Conservation (phyloP, 2,329 filamentous ascomycete species). For the Colletotrichum spinosum region DNA sequence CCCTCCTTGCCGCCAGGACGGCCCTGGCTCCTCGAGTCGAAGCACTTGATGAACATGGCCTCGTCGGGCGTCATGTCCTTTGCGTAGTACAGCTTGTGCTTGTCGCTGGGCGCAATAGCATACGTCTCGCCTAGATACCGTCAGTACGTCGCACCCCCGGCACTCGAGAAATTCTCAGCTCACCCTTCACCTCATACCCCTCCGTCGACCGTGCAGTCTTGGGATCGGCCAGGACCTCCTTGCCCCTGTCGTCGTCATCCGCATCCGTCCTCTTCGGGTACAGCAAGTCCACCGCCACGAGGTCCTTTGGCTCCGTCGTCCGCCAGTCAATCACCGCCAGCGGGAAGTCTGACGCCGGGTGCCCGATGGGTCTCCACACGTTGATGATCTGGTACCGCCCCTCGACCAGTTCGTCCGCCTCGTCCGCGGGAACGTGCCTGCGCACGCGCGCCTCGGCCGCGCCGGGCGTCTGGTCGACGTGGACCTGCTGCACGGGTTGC, state of each 20-base stretch:
- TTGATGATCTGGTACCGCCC: constrained; percentile 76
- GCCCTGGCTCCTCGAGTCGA: constrained; percentile 59
- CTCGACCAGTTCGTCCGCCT: constrained; percentile 67
- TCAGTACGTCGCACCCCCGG: neutral
- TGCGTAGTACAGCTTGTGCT: constrained; percentile 72
- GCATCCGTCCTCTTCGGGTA: constrained; percentile 62
- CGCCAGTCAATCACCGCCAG: constrained; percentile 75
- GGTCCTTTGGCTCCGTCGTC: constrained; percentile 66
- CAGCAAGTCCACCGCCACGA: constrained; percentile 70
- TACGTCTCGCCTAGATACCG: constrained; percentile 67
- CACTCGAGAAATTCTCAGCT: neutral
- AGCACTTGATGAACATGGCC: constrained; percentile 63
- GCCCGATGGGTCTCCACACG: constrained; percentile 76
- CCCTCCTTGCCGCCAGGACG: constrained; percentile 58
- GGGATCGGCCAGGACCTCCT: constrained; percentile 66
- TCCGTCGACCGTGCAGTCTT: constrained; percentile 59
- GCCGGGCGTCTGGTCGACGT: constrained; percentile 76
- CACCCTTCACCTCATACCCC: constrained; percentile 68
- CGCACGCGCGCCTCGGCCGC: constrained; percentile 72
- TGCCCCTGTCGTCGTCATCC: constrained; percentile 63
- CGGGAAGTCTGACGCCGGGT: constrained; percentile 71
- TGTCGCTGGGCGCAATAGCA: constrained; percentile 66
- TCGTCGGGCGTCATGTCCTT: constrained; percentile 74
- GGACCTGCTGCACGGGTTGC: constrained; percentile 76
- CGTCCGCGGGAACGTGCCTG: constrained; percentile 65